Base-by-base conservation (phyloP, 176 grass and related monocot species). In the Miscanthus lutarioriparius region DNA sequence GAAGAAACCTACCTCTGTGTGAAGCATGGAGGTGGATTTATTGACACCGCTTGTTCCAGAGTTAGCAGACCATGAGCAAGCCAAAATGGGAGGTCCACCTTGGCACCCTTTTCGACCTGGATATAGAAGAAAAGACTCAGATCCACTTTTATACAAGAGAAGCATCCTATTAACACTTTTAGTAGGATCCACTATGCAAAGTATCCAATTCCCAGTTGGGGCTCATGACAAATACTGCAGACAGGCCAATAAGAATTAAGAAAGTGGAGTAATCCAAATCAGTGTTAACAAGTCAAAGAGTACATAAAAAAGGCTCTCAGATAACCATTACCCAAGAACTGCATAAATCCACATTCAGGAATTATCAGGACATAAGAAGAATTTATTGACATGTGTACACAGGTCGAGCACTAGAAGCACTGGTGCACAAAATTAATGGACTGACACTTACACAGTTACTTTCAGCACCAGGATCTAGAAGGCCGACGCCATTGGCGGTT, bases 21-120 rank as follows among this genome's bases (percentile, higher is more conserved):
- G 87, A 95, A 97, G 82, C 88, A 93, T 61, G 86, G 44, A 75
- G 95, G 92, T 76, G 84, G 66, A 19, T 76, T 91, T 67, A 97
- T 91, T 5, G 92, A 93, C 22, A 95, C 86, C 0, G 86, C 95
- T 83, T 92, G 92, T 39, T 91, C 90, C 54, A 94, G 32, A 40
- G 81, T 89, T 41, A 97, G 54, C 66, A 97, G 68, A 39, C 94
- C 90, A 41, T 94, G 90, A 3, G 92, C 87, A 75, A 97, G 89
- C 92, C 95, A 97, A 70, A 91, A 93, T 27, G 95, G 90, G 70
- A 97, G 88, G 76, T 97, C 95, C 45, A 97, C 64, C 75, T 97
- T 97, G 32, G 90, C 84, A 81, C 95, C 90, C 20, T 94, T 97
- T 47, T 97, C 95, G 8, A 97, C 84, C 95, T 94, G 89, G 5